Base-by-base conservation (phyloP, 2,329 filamentous ascomycete species). In the Penicillium sp. region DNA sequence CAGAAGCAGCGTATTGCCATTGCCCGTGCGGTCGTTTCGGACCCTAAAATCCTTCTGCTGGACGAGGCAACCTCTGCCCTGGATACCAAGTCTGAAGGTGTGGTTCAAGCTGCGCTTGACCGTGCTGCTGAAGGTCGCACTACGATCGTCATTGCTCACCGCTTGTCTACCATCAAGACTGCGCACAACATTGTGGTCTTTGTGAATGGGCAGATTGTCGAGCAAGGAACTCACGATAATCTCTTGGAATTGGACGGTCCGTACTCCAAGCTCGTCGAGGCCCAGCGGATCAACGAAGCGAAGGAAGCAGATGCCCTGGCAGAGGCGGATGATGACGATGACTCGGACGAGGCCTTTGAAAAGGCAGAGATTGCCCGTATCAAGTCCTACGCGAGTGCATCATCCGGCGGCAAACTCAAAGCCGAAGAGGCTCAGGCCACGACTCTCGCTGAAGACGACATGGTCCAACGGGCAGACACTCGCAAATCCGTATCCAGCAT, bases 1-100 rank as follows among this genome's bases (percentile, higher is more conserved):
- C 94, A 99, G 75, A 96, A 97, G 74, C 94, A 97, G 75, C 90
- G 94, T 64, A 95, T 97, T 68, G 92, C 93, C 11, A 97, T 97
- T 73, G 92, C 93, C 7, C 83, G 92, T 67, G 92, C 92, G 34
- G 85, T 97, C 52, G 91, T 97, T 26, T 93, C 89, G 16, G 90
- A 97, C 65, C 93, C 93, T 0, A 95, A 92, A 77, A 87, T 99
- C 66, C 81, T 99, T 1, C 83, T 99, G 0, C 86, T 99, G 5
- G 94, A 99, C 62, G 94, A 99, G 73, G 94, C 94, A 5, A 99
- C 94, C 0, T 94, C 90, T 33, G 92, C 92, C 3, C 82, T 99
- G 0, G 94, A 99, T 68, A 96, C 93, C 19, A 93, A 94, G 69
- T 95, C 91, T 0, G 94, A 99, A 76, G 92, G 91, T 42, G 89